Percentiles rank a stretch among this genome's conserved stretches.
Evolutionary conservation across 352 stramenopile species (phyloP).

Genomic region (Pythium brassicae): DNA sequence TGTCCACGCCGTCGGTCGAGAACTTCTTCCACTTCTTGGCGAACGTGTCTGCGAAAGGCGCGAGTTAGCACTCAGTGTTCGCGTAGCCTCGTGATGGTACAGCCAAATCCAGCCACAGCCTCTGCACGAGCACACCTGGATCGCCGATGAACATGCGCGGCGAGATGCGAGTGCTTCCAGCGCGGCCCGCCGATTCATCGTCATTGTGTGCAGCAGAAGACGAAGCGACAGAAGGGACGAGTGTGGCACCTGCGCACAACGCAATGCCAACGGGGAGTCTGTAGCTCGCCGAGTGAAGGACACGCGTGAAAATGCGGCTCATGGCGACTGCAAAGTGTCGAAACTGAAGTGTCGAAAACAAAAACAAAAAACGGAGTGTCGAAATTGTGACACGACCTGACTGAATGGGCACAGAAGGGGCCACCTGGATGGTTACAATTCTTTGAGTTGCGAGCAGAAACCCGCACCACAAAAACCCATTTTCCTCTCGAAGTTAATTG

Average conservation of each 20-base stretch:
- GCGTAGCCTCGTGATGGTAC: too few species aligned
- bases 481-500: too few species aligned
- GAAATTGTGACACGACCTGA: not conserved
- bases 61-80: too few species aligned
- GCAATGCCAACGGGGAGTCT: not conserved
- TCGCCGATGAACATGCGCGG: conserved; percentile 23
- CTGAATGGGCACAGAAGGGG: too few species aligned
- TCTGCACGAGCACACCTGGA: not conserved
- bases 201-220: conserved; percentile 8
- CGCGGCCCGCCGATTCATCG: conserved; percentile 7
- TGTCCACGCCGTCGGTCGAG: conserved; percentile 49
- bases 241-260: not conserved
- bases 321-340: not conserved
- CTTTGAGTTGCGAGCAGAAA: too few species aligned
- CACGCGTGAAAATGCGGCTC: not conserved
- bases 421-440: too few species aligned
- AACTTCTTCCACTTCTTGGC: conserved; percentile 78
- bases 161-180: conserved; percentile 12
- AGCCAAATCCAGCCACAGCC: too few species aligned
- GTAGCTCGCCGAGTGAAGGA: not conserved
- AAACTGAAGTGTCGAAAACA: not conserved
- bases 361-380: not conserved
- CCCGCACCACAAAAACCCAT: too few species aligned
- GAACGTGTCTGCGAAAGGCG: conserved; percentile 38
- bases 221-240: not conserved